Conservation (phyloP, 441 rosid genomes). For the Arabidopsis lyrata region DNA sequence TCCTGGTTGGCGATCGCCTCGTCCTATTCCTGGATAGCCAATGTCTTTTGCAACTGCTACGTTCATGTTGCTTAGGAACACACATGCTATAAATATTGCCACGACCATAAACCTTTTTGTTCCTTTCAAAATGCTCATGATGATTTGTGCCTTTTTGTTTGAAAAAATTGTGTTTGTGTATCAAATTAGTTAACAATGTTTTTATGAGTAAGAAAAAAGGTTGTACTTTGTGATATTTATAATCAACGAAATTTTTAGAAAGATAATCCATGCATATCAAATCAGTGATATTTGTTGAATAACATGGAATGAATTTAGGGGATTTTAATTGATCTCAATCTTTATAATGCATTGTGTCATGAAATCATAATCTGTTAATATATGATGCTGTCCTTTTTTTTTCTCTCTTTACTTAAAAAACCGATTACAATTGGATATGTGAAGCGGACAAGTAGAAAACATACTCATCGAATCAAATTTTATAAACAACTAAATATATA, state of each 20-base stretch:
- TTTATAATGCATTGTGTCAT: background rate
- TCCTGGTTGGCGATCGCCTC: background rate
- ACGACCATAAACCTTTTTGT: background rate
- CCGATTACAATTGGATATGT: too few relatives aligned
- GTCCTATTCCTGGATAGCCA: background rate
- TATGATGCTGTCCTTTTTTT: too few relatives aligned
- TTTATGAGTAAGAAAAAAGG: background rate
- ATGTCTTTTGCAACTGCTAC: background rate
- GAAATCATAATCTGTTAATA: background rate
- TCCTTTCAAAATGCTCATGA: background rate
- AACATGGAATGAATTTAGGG: background rate
- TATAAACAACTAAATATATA: too few relatives aligned
- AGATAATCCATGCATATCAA: background rate
- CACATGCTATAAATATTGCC: background rate
- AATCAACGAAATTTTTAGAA: background rate
- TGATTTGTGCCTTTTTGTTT: background rate
- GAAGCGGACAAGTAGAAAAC: too few relatives aligned
- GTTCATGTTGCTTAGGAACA: background rate
- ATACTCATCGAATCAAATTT: too few relatives aligned
- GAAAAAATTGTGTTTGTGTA: background rate
- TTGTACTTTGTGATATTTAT: background rate
- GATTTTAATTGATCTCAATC: background rate
- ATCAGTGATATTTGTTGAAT: background rate
- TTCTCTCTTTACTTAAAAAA: too few relatives aligned
- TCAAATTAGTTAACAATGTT: background rate